A percentile compares a stretch with the other conserved stretches of the same genome.
Evolutionary conservation across 1,284 basidiomycete genomes (phyloP).

Genomic region (Ganoderma boninense): DNA sequence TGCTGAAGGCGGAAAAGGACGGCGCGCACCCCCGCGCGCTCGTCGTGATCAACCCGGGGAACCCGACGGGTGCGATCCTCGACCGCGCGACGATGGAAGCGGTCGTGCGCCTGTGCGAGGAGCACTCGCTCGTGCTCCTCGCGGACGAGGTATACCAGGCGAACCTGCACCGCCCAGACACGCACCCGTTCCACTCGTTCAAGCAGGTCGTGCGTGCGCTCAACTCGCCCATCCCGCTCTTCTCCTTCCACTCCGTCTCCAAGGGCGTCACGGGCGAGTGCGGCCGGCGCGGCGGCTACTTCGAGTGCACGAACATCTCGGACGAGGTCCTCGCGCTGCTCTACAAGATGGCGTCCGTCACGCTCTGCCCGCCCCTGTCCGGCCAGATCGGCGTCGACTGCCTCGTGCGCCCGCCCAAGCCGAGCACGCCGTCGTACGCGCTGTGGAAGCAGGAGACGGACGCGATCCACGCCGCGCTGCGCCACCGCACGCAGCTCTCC

Average conservation of each 20-base stretch:
- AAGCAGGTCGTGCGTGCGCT: constrained; percentile 82
- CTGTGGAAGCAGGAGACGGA: constrained; percentile 87
- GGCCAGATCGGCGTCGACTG: constrained; percentile 94
- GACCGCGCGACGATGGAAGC: constrained; percentile 74
- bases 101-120: constrained; percentile 84
- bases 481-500: constrained; percentile 78
- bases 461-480: constrained; percentile 78
- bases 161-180: constrained; percentile 80
- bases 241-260: constrained; percentile 96
- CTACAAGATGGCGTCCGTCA: constrained; percentile 95
- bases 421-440: constrained; percentile 77
- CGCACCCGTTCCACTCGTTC: constrained; percentile 89
- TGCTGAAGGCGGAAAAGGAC: constrained; percentile 73
- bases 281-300: constrained; percentile 93
- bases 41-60: constrained; percentile 96
- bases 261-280: constrained; percentile 96
- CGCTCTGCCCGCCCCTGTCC: constrained; percentile 87
- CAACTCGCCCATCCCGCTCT: constrained; percentile 75
- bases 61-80: constrained; percentile 91
- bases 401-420: constrained; percentile 86
- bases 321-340: constrained; percentile 83
- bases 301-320: constrained; percentile 86
- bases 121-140: constrained; percentile 86
- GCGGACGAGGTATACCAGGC: constrained; percentile 97
- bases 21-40: constrained; percentile 81